A percentile compares a stretch with the other conserved stretches of the same genome.
Evolutionary conservation across 305 asterid genomes (phyloP).

Genomic region (Solanum aculeatissimum): DNA sequence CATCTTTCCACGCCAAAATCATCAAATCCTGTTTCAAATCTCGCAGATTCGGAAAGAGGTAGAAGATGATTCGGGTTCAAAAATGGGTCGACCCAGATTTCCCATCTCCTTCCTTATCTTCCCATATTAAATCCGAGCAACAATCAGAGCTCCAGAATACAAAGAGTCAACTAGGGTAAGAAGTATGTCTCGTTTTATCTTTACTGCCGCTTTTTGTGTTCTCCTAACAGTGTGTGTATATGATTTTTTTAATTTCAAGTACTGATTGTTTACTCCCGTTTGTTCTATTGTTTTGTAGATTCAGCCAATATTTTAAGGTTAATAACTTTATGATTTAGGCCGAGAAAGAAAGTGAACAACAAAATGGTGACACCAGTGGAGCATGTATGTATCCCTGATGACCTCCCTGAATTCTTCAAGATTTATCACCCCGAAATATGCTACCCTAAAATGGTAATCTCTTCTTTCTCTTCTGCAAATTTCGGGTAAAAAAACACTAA

Average conservation of each 20-base stretch:
- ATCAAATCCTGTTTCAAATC: not conserved
- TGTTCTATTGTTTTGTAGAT: not conserved
- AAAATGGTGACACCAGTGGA: not conserved
- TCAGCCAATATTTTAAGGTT: not conserved
- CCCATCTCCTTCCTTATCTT: not conserved
- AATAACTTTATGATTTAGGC: not conserved
- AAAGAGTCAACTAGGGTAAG: not conserved
- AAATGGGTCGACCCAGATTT: not conserved
- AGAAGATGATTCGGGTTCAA: not conserved
- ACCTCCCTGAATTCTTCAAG: constrained; percentile 32
- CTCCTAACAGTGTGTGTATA: not conserved
- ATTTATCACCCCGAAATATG: constrained; percentile 7
- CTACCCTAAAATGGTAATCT: constrained; percentile 26
- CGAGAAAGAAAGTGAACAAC: not conserved
- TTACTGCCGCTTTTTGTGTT: not conserved
- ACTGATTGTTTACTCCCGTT: not conserved
- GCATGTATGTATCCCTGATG: not conserved
- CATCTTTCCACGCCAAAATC: not conserved
- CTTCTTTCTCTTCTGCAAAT: not conserved
- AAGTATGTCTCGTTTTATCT: not conserved
- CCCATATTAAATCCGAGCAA: not conserved
- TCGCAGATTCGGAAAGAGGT: not conserved
- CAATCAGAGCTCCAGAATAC: not conserved
- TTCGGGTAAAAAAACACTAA: not conserved
- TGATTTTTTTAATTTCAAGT: not conserved